Base-by-base conservation (phyloP, 768 basidiomycete genomes). In the Galerina marginata region DNA sequence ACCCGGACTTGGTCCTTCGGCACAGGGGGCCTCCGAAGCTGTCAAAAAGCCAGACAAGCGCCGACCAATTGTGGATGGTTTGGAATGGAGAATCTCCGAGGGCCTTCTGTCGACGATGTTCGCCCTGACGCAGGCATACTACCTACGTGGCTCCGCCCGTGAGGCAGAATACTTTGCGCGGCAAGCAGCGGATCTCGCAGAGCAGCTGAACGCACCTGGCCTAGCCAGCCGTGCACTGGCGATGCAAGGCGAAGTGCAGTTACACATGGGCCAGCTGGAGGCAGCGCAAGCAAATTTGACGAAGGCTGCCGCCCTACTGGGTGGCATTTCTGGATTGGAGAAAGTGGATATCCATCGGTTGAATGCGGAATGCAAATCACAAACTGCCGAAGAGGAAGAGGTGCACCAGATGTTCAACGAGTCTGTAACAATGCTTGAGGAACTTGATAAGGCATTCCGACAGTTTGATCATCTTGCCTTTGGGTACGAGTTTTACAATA, bases 91-190 rank as follows among this genome's bases (percentile, higher is more conserved):
- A 1, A 77, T 94, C 10, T 84, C 89, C 3, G 86, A 92, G 66
- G 88, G 86, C 10, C 80, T 96, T 4, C 74, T 95, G 4, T 75
- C 78, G 0, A 86, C 88, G 0, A 75, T 92, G 2, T 83, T 96
- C 59, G 78, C 85, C 2, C 77, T 96, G 6, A 78, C 84, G 0
- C 81, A 86, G 7, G 79, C 84, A 0, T 93, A 95, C 65, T 79
- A 87, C 16, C 71, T 76, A 0, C 85, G 93, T 15, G 96, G 96
- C 0, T 93, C 95, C 5, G 84, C 88, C 3, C 85, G 90, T 20
- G 94, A 96, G 67, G 88, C 93, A 2, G 88, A 93, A 61, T 95
- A 91, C 66, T 96, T 95, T 69, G 81, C 89, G 0, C 80, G 89
- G 42, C 90, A 94, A 69, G 91, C 91, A 1, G 77, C 82, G n/a